Evolutionary conservation across 176 grass and related monocot species (phyloP).

Genomic region (Calamus simplicifolius): DNA sequence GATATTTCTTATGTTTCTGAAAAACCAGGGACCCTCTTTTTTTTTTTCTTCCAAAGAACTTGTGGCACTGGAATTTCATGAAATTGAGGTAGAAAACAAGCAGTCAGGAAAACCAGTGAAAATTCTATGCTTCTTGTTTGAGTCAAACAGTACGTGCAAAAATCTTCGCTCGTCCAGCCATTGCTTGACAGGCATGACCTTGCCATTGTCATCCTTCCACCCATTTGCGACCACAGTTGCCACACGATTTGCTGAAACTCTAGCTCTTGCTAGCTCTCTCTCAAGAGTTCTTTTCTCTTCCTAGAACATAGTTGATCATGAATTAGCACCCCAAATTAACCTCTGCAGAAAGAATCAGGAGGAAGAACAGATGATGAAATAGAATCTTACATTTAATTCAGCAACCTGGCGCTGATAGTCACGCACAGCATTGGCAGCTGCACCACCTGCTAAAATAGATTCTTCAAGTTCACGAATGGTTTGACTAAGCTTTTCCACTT

Average conservation of each 20-base stretch:
- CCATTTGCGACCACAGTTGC: constrained; percentile 54
- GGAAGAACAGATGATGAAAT: too few relatives aligned
- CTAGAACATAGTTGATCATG: constrained; percentile 24
- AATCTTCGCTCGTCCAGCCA: constrained; percentile 87
- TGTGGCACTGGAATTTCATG: too few relatives aligned
- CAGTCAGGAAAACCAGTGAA: too few relatives aligned
- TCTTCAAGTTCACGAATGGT: constrained; percentile 75
- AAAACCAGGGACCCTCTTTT: too few relatives aligned
- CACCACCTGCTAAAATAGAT: constrained; percentile 47
- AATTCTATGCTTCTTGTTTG: too few relatives aligned
- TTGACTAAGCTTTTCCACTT: constrained; percentile 73
- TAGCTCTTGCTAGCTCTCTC: constrained; percentile 72
- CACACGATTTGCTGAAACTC: constrained; percentile 65
- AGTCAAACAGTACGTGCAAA: constrained; percentile 42
- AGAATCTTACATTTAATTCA: constrained; percentile 46
- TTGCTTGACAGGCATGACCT: constrained; percentile 69
- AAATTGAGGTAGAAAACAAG: too few relatives aligned
- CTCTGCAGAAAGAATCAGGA: too few relatives aligned
- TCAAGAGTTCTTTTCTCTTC: constrained; percentile 86
- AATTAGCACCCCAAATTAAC: background rate
- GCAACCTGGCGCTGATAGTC: constrained; percentile 55
- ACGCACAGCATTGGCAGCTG: constrained; percentile 38
- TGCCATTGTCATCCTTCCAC: constrained; percentile 72
- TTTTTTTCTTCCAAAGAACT: too few relatives aligned
- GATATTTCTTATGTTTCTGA: too few relatives aligned